Base-by-base conservation (phyloP, 495 filamentous ascomycete species). In the Niebla homalea region DNA sequence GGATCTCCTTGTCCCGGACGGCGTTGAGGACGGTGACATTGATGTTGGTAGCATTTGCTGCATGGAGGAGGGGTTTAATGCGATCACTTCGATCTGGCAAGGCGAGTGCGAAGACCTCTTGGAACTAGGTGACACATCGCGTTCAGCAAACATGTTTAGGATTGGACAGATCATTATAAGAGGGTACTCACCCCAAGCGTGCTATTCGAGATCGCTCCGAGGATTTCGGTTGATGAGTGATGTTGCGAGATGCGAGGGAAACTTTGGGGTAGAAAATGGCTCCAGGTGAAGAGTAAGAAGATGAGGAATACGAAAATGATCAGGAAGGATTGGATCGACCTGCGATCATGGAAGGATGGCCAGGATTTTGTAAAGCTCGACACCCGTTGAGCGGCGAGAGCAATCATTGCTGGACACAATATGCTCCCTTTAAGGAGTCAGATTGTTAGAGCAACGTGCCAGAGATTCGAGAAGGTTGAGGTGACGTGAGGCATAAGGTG, bases 11-110 rank as follows among this genome's bases (percentile, higher is more conserved):
- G 43, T 56, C 54, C 39, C 50, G 46, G 0, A 56, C 50, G 32
- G 54, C 54, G 25, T 56, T 46, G 3, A 56, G 44, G 39, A 56
- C 16, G n/a, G 54, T 56, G 11, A 56, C 23, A 7, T 29, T 56
- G 39, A 56, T 45, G 25, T 56, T 53, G 5, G 54, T 56, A 5
- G 54, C 54, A 36, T 44, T 56, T 19, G 54, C 49, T 14, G 54
- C 54, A 10, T 52, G 22, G 10, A 56, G 32, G 35, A 56, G 50
- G 1, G 50, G 50, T 20, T 47, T 49, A 32, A 39, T 26, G 45
- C 54, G 21, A 25, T 56, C 54, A 5, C 26, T 2, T 35, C 54
- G 40, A 15, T 52, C 54, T 18, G 54, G 54, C 6, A 56, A 25
- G 14, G 45, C 49, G 5, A 56, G 45, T 0, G 54, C 49, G 19